A percentile compares a stretch with the other conserved stretches of the same genome.
phyloP scores from a whole-genome alignment of 768 basidiomycete genomes.

The Trametes cingulata region DNA sequence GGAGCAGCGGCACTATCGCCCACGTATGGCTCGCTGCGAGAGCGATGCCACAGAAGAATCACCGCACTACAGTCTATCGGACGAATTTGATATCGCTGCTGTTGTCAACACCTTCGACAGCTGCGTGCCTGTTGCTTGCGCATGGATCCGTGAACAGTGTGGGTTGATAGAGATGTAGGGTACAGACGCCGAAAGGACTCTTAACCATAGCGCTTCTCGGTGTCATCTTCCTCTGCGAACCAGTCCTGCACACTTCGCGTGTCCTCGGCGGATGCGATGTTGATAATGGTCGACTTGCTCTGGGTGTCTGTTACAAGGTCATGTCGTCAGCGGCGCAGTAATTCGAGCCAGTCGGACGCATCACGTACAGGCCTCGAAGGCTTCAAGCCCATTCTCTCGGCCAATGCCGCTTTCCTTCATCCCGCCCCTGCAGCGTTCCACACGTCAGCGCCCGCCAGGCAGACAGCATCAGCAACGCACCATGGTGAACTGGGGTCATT shows the following conservation, averaged over 20 bases:
- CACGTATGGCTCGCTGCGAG: no score
- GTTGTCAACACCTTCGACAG: not conserved
- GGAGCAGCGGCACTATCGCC: no score
- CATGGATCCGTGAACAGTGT: not conserved
- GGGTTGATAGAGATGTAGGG: not conserved
- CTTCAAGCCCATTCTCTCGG: slow-evolving; percentile 83
- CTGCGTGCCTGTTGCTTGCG: not conserved
- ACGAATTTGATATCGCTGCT: no score
- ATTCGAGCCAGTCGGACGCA: not conserved
- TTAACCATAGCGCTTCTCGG: slow-evolving; percentile 65
- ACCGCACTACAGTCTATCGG: no score
- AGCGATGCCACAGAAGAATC: no score
- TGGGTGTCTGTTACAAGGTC: slow-evolving; percentile 60
- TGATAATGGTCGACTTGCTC: slow-evolving; percentile 79
- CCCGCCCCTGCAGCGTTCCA: slow-evolving; percentile 59
- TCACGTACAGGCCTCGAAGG: slow-evolving; percentile 71
- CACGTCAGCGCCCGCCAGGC: not conserved
- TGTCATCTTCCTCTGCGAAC: slow-evolving; percentile 61
- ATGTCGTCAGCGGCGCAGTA: not conserved
- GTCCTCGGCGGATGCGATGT: slow-evolving; percentile 64
- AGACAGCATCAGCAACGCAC: slow-evolving; percentile 40
- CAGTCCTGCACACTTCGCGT: slow-evolving; percentile 68
- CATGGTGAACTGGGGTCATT: slow-evolving; percentile 91
- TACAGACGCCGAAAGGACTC: not conserved
- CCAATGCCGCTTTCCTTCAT: slow-evolving; percentile 91